Base-by-base conservation (phyloP, 495 filamentous ascomycete species). In the Talaromyces stipitatus region DNA sequence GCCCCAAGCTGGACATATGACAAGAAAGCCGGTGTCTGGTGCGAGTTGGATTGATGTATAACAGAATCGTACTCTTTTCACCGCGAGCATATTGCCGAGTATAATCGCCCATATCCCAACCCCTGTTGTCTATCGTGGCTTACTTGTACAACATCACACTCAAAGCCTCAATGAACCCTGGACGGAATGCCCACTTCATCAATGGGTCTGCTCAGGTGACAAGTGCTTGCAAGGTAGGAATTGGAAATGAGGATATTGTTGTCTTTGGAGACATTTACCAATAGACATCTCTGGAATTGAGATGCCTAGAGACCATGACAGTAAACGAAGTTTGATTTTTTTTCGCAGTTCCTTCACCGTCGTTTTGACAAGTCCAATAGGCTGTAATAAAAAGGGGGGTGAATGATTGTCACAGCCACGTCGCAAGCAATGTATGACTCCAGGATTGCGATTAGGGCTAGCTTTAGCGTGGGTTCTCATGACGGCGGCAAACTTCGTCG, bases 361-460 rank as follows among this genome's bases (percentile, higher is more conserved):
- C 26, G 2, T 30, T 51, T 51, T 20, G 18, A 6, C 26, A 11
- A n/a, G 7, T 32, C 27, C 27, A 30, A 51, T 51, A 32, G 48
- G 24, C 48, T 4, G n/a, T 28, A 18, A n/a, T 30, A n/a, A 14
- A n/a, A 18, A 28, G 20, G 28, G 26, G n/a, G 24, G 16, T 11
- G 48, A 2, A 14, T 51, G 26, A 51, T 18, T 47, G 23, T 23
- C 6, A 22, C 43, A 20, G 43, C 43, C 43, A 47, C 43, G 43
- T 47, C 43, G 43, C 43, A 47, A 46, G 18, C 12, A n/a, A 24
- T 47, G 43, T 47, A 14, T 26, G 43, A 51, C 48, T 51, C 47
- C 47, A 29, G 43, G n/a, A 51, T 51, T 51, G 20, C 23, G 2
- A 51, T 51, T 29, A 51, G 48, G 48, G 26, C 48, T 51, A 27